Evolutionary conservation across 345 rosid species (phyloP).

Genomic region (Gossypium bickii): DNA sequence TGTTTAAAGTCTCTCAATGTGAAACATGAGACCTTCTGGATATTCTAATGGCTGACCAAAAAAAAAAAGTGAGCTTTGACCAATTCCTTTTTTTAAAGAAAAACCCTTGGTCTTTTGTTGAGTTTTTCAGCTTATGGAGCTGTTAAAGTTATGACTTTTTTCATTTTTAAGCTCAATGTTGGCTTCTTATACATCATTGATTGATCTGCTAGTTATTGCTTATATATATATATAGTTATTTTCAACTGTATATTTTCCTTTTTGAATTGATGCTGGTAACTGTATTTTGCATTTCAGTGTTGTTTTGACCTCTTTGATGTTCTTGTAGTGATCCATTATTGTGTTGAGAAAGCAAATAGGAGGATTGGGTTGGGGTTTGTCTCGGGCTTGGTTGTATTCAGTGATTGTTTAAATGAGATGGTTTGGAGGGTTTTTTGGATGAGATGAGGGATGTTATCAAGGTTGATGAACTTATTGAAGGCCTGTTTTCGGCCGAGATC

Average conservation of each 20-base stretch:
- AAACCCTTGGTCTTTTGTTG: constrained; percentile 19
- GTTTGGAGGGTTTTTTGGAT: constrained; percentile 48
- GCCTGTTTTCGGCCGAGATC: constrained; percentile 88
- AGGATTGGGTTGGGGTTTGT: constrained; percentile 14
- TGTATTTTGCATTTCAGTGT: not conserved
- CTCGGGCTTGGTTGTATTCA: constrained; percentile 17
- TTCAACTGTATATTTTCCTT: not conserved
- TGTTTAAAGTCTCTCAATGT: constrained; percentile 23
- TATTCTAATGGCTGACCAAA: constrained; percentile 21
- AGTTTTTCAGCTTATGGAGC: constrained; percentile 18
- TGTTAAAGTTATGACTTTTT: constrained; percentile 1
- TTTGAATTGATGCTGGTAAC: not conserved
- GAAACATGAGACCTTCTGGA: constrained; percentile 32
- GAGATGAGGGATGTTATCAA: constrained; percentile 98
- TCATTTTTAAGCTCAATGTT: not conserved
- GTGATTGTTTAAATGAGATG: constrained; percentile 40
- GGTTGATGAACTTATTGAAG: constrained; percentile 66
- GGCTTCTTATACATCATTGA: constrained; percentile 8
- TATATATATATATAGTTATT: not conserved
- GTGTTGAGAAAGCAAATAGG: constrained; percentile 17
- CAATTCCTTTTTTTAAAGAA: constrained; percentile 3
- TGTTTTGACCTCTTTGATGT: constrained; percentile 13
- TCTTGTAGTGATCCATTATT: constrained; percentile 20
- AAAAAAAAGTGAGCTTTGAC: constrained; percentile 29
- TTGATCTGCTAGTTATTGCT: constrained; percentile 29